Percentiles rank a stretch among this genome's conserved stretches.
Conservation (phyloP, 2,329 filamentous ascomycete genomes). For the Orbilia blumenaviensis region DNA sequence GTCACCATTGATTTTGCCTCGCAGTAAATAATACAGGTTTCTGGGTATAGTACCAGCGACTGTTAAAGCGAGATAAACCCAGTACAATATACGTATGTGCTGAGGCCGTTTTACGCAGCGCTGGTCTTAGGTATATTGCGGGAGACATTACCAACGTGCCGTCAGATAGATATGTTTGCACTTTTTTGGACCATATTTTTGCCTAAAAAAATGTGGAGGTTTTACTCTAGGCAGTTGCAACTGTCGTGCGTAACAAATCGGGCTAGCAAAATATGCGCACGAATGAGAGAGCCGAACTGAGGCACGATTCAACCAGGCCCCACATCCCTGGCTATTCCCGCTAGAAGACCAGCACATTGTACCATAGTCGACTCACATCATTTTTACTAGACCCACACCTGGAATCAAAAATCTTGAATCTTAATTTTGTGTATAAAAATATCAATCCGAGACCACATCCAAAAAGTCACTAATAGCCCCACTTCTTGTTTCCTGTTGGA, state of each 20-base stretch:
- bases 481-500: too few relatives aligned
- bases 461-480: neutral
- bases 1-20: too few relatives aligned
- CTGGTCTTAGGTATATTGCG: too few relatives aligned
- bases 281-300: slow-evolving; percentile 12
- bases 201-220: neutral
- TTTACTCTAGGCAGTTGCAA: neutral
- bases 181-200: slow-evolving; percentile 1
- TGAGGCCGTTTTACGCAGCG: neutral
- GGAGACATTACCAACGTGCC: too few relatives aligned
- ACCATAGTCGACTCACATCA: too few relatives aligned
- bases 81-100: neutral
- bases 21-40: too few relatives aligned
- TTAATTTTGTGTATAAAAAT: neutral
- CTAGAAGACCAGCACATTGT: too few relatives aligned
- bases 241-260: neutral
- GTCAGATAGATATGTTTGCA: neutral
- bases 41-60: too few relatives aligned
- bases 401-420: neutral
- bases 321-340: neutral
- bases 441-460: neutral
- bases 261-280: slow-evolving; percentile 1
- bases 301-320: slow-evolving; percentile 3
- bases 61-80: too few relatives aligned
- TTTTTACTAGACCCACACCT: too few relatives aligned